Percentiles rank a stretch among this genome's conserved stretches.
Evolutionary conservation across 192 early-diverging fungal species (phyloP).

Genomic region (Rhizophagus clarus): DNA sequence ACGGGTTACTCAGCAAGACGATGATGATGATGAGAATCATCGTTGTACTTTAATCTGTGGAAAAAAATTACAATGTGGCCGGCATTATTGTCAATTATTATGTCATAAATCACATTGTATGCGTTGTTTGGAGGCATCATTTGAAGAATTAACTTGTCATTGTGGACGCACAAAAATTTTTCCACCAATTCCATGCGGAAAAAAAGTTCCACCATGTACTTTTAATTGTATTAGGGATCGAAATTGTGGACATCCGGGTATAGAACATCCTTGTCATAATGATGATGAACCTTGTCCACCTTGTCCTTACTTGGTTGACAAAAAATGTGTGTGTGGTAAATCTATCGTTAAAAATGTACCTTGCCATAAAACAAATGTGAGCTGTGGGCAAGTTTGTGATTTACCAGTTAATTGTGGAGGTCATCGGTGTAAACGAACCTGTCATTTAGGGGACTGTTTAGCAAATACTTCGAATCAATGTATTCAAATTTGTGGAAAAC

Average conservation of each 20-base stretch:
- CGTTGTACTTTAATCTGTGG: conserved; percentile 72
- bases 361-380: conserved; percentile 76
- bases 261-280: conserved; percentile 82
- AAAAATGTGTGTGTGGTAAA: conserved; percentile 79
- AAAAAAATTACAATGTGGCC: conserved; percentile 76
- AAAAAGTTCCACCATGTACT: conserved; percentile 71
- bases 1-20: conserved; percentile 34
- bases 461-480: conserved; percentile 54
- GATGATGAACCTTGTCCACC: conserved; percentile 88
- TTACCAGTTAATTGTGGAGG: conserved; percentile 62
- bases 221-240: conserved; percentile 69
- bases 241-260: conserved; percentile 78
- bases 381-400: conserved; percentile 73
- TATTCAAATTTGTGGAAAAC: conserved; percentile 69
- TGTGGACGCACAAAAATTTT: conserved; percentile 81
- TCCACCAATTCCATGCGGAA: conserved; percentile 88
- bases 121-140: conserved; percentile 75
- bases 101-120: conserved; percentile 83
- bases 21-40: conserved; percentile 54
- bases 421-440: conserved; percentile 80
- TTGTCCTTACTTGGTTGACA: conserved; percentile 79
- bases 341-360: conserved; percentile 75
- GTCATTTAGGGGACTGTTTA: conserved; percentile 79
- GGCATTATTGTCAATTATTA: conserved; percentile 69
- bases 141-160: conserved; percentile 83